A percentile compares a stretch with the other conserved stretches of the same genome.
Evolutionary conservation across 495 filamentous ascomycete genomes (phyloP).

Genomic region (Lepraria neglecta): DNA sequence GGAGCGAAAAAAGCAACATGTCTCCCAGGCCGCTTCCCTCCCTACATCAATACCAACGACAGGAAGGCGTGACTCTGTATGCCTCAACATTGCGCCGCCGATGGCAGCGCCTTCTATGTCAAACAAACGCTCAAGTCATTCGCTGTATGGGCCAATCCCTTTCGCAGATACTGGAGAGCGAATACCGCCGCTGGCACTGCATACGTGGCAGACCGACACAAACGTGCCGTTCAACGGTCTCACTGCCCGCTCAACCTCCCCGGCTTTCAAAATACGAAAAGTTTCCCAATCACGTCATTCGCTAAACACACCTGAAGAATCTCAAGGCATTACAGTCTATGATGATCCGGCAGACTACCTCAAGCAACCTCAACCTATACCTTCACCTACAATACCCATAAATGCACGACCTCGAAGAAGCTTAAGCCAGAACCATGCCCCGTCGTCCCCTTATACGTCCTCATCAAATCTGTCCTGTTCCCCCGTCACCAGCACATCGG

Average conservation of each 20-base stretch:
- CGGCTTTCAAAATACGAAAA: conserved; percentile 1
- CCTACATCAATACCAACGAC: neutral
- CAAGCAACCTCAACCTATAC: neutral
- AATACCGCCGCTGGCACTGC: conserved; percentile 7
- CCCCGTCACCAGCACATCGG: conserved; percentile 18
- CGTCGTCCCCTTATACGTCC: neutral
- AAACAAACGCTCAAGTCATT: conserved; percentile 20
- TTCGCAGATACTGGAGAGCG: conserved; percentile 11
- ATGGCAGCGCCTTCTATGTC: conserved; percentile 5
- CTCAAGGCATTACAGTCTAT: conserved; percentile 6
- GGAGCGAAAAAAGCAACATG: neutral
- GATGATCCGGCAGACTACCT: conserved; percentile 19
- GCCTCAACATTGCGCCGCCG: neutral
- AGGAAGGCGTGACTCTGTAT: neutral
- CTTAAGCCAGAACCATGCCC: neutral
- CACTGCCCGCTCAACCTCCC: neutral
- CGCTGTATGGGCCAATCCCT: conserved; percentile 12
- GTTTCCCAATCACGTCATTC: neutral
- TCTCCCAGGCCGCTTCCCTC: neutral
- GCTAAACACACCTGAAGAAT: neutral
- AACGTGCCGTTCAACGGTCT: conserved; percentile 7
- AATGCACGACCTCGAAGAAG: neutral
- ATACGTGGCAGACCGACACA: conserved; percentile 9
- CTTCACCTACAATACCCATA: conserved; percentile 1
- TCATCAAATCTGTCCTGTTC: conserved; percentile 11